Percentiles rank a stretch among this genome's conserved stretches.
These are phyloP conservation scores for Quercus alba DNA, from an alignment of 306 rosid species.

Conservation along the genomic window DNA sequence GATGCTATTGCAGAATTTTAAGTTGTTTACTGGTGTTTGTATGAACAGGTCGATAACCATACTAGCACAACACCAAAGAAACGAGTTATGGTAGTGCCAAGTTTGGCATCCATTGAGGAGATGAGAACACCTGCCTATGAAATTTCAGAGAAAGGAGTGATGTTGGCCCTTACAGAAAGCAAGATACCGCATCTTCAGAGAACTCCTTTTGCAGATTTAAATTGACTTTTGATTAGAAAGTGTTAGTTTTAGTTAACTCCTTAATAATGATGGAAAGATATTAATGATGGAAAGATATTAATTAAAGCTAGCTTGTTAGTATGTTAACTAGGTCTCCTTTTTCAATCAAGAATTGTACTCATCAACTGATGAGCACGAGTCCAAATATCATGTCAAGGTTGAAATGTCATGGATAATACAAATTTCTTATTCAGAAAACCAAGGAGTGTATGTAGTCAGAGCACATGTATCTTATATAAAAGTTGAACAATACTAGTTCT, in stretches of 20 bases:
- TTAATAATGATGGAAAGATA: background rate
- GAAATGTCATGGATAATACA: too few relatives aligned
- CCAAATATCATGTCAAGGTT: background rate
- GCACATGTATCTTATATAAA: too few relatives aligned
- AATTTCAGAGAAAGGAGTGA: slow-evolving; percentile 24
- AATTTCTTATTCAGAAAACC: too few relatives aligned
- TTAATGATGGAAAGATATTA: background rate
- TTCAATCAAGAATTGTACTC: slow-evolving; percentile 22
- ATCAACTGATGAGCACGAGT: slow-evolving; percentile 52
- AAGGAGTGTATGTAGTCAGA: too few relatives aligned
- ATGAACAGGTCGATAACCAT: slow-evolving; percentile 59
- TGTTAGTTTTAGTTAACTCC: background rate
- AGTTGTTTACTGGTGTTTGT: background rate
- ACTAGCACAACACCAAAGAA: slow-evolving; percentile 33
- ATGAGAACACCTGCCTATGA: slow-evolving; percentile 49
- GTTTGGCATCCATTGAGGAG: slow-evolving; percentile 59
- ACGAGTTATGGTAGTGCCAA: slow-evolving; percentile 52
- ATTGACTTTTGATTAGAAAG: slow-evolving; percentile 22
- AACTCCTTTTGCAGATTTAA: slow-evolving; percentile 71
- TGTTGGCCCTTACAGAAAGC: slow-evolving; percentile 39
- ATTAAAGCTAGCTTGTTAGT: background rate
- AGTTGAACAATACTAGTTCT: too few relatives aligned
- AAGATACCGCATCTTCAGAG: slow-evolving; percentile 45
- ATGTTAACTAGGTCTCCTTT: background rate
- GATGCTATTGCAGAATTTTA: background rate